Base-by-base conservation (phyloP, 371 early-diverging fungal species). In the Lichtheimia hyalospora region DNA sequence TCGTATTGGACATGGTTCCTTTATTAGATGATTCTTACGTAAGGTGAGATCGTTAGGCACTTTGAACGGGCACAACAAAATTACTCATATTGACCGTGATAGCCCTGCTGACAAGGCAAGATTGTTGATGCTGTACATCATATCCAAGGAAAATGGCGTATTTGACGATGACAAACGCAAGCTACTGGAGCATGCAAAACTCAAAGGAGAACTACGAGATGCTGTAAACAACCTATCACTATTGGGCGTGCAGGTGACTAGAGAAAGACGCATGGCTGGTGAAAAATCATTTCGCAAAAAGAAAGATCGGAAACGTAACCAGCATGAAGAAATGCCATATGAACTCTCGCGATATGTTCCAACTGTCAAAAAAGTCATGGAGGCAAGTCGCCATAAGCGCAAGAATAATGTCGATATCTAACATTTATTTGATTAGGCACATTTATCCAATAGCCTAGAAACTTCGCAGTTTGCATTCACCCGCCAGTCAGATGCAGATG, bases 1-100 rank as follows among this genome's bases (percentile, higher is more conserved):
- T 92, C 51, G 85, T 96, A 20, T 72, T 91, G 18, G 95, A 95
- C 60, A 87, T 98, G 88, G 91, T 93, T 0, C 95, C 94, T 23
- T 68, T 94, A 12, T 76, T 96, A 28, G 91, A 89, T 71, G 88
- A 92, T 62, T 74, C 76, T 40, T 66, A 72, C 62, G 68, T 77
- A 25, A 81, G 75, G 80, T 80, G 66, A 54, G 25, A 25, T 25
- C 5, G 21, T 10, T 48, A 13, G 34, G 6, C 10, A 2, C 10
- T 34, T 34, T 49, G 1, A 34, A 8, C 0, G 0, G 34, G 10
- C 10, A 34, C 6, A 34, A 34, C 34, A 34, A 34, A 34, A 10
- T 0, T 34, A 34, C 10, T 34, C 34, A 34, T 34, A 10, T 34
- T 10, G 2, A 34, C 10, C 34, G 10, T 34, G 34, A 4, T 34